Base-by-base conservation (phyloP, 1,284 basidiomycete species). In the Moesziomyces parantarcticus region DNA sequence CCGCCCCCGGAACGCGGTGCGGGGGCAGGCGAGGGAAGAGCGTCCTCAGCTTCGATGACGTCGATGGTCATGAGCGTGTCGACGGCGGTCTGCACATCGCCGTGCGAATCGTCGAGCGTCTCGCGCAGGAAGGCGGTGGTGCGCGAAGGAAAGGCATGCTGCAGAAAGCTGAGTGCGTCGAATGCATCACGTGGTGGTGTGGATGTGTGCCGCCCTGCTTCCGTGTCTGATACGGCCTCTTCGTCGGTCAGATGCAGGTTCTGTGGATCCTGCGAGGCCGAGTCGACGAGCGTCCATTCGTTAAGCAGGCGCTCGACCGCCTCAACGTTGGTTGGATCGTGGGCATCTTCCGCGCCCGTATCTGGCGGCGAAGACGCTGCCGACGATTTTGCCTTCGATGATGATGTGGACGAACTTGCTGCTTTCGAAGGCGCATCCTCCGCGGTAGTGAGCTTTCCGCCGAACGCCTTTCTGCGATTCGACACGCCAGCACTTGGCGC, bases 31-130 rank as follows among this genome's bases (percentile, higher is more conserved):
- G 48, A 22, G 16, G 61, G 34, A 3, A 58, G 29, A 3, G 71
- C 70, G 43, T 74, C 67, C 47, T 75, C 76, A 3, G 55, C 59
- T 53, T 76, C 76, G 9, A 81, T 66, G 29, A 81, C 25, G n/a
- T 78, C 76, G 44, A 76, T 61, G 1, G 69, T 75, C 46, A 78
- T 66, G 29, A 81, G 54, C 0, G 69, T 75, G 47, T 81, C 79
- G n/a, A 81, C 62, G 13, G 66, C 59, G 11, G 44, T 55, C 21
- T 75, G 72, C 1, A 81, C 65, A 42, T 80, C 74, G 29, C 66
- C 73, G 6, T 69, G 32, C 34, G 63, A 55, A 14, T 75, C 65
- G 1, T 54, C 13, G 7, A 80, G 61, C 23, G 69, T 70, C 21
- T 80, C 69, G 16, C 50, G 34, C 2, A 81, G 60, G 32, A 78